These are phyloP conservation scores for Colletotrichum tropicale DNA, from an alignment of 2,329 filamentous ascomycete genomes.

Conservation along the genomic window DNA sequence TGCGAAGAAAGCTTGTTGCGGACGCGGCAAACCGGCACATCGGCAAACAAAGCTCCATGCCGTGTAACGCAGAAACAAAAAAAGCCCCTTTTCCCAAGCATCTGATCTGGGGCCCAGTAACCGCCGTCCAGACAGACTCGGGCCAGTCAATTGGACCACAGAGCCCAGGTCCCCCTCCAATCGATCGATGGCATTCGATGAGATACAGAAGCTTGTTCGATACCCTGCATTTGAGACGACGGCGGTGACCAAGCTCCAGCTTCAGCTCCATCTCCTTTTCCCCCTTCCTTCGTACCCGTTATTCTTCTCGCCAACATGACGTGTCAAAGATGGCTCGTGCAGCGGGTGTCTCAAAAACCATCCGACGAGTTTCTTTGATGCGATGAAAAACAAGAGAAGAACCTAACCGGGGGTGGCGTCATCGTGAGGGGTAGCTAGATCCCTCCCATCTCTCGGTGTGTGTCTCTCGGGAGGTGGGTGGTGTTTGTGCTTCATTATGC, in stretches of 20 bases:
- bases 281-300: neutral
- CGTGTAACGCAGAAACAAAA: neutral
- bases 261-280: neutral
- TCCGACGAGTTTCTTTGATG: neutral
- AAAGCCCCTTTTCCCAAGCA: neutral
- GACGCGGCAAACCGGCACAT: conserved; percentile 11
- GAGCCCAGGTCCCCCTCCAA: neutral
- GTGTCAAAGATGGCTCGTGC: neutral
- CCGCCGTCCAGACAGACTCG: neutral
- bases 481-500: neutral
- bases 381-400: neutral
- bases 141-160: neutral
- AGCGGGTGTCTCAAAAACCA: neutral
- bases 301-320: neutral
- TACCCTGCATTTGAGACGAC: neutral
- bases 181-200: neutral
- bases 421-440: neutral
- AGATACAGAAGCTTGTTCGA: neutral
- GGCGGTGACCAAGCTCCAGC: neutral
- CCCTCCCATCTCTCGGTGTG: neutral
- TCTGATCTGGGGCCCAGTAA: neutral
- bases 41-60: conserved; percentile 10
- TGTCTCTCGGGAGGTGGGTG: neutral
- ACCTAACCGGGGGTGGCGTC: neutral
- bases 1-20: conserved; percentile 12